phyloP scores from a whole-genome alignment of 208 protist species.

The Trypanosoma platydactyli region DNA sequence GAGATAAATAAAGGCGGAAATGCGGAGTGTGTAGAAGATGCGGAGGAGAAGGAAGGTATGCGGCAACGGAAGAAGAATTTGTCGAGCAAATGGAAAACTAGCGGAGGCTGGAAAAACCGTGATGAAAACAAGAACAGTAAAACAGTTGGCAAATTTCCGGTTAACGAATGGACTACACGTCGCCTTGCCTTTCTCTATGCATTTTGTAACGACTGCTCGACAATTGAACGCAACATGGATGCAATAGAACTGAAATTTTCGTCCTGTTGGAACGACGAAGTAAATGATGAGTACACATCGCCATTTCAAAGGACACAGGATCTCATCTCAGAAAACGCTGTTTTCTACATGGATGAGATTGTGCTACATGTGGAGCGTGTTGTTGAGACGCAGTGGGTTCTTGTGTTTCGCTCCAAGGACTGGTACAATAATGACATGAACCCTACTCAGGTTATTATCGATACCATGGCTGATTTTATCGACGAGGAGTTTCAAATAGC shows the following conservation, averaged over 20 bases:
- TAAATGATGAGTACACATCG: slow-evolving; percentile 16
- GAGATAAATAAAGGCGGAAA: not conserved
- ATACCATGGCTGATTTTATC: slow-evolving; percentile 81
- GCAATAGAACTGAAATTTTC: slow-evolving; percentile 85
- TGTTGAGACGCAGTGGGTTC: slow-evolving; percentile 68
- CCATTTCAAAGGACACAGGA: slow-evolving; percentile 80
- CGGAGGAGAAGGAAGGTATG: too few species aligned
- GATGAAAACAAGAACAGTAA: too few species aligned
- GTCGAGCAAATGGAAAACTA: too few species aligned
- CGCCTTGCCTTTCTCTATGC: slow-evolving; percentile 84
- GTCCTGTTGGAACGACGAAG: slow-evolving; percentile 65
- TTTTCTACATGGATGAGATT: slow-evolving; percentile 88
- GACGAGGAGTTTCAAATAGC: slow-evolving; percentile 82
- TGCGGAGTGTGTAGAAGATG: too few species aligned
- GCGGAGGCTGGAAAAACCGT: too few species aligned
- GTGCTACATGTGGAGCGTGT: slow-evolving; percentile 78
- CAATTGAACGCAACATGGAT: slow-evolving; percentile 86
- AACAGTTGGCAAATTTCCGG: slow-evolving; percentile 1
- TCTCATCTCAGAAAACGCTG: slow-evolving; percentile 50
- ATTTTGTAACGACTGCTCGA: slow-evolving; percentile 85
- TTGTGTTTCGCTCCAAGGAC: slow-evolving; percentile 60
- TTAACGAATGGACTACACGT: slow-evolving; percentile 69
- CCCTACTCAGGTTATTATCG: slow-evolving; percentile 79
- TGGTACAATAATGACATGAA: slow-evolving; percentile 75
- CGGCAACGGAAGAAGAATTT: too few species aligned